These are phyloP conservation scores for Escovopsis sp. DNA, from an alignment of 2,329 filamentous ascomycete species.

Conservation along the genomic window DNA sequence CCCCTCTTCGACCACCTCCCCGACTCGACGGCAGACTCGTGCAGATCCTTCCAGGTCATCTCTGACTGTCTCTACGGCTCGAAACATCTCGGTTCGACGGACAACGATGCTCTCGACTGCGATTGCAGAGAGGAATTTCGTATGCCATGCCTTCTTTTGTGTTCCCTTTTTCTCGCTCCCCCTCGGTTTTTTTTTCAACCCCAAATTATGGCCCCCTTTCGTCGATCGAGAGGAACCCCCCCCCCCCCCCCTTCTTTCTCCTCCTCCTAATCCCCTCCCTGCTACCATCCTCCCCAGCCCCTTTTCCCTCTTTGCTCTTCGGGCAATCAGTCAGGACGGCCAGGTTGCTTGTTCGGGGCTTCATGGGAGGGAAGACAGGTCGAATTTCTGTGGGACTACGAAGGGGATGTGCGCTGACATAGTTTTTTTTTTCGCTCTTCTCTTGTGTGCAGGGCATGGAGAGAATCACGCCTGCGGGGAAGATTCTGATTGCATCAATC, in stretches of 20 bases:
- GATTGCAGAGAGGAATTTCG: conserved; percentile 92
- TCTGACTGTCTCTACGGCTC: conserved; percentile 79
- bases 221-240: no score
- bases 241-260: neutral
- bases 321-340: no score
- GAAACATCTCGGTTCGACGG: conserved; percentile 79
- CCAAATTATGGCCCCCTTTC: no score
- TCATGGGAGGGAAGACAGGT: no score
- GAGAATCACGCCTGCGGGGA: conserved; percentile 81
- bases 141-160: conserved; percentile 35
- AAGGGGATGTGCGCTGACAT: conserved; percentile 3
- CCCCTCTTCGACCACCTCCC: conserved; percentile 59
- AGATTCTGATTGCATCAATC: conserved; percentile 96
- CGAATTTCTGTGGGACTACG: no score
- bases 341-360: no score
- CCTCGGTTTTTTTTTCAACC: no score
- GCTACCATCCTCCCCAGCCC: no score
- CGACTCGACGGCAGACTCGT: conserved; percentile 64
- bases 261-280: no score
- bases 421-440: no score
- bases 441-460: conserved; percentile 32
- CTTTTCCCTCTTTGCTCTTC: no score
- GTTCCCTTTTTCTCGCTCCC: neutral
- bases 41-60: conserved; percentile 64
- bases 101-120: conserved; percentile 82